These are phyloP conservation scores for Aphanomyces cochlioides DNA, from an alignment of 352 stramenopile species.

Conservation along the genomic window DNA sequence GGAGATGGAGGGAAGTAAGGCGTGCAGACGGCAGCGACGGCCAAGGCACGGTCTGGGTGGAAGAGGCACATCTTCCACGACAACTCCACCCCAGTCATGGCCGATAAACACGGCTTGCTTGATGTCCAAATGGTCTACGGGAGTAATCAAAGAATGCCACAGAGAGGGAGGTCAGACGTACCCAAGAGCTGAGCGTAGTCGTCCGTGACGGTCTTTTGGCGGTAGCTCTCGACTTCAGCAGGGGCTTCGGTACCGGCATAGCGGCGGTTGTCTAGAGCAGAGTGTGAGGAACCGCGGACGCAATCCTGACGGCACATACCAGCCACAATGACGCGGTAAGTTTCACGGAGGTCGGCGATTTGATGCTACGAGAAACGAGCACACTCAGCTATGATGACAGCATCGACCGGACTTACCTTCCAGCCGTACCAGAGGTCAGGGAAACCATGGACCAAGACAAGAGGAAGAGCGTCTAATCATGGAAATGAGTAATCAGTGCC, in stretches of 20 bases:
- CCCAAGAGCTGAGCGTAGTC: slow-evolving; percentile 17
- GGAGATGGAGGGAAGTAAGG: slow-evolving; percentile 51
- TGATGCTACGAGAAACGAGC: slow-evolving; percentile 40
- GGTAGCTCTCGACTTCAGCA: slow-evolving; percentile 31
- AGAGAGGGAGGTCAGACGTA: background rate
- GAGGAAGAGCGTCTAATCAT: slow-evolving; percentile 36
- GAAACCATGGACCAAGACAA: slow-evolving; percentile 65
- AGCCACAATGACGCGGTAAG: slow-evolving; percentile 53
- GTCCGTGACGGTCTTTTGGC: slow-evolving; percentile 13
- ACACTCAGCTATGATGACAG: background rate
- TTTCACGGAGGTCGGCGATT: slow-evolving; percentile 44
- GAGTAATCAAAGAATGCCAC: background rate
- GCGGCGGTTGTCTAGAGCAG: slow-evolving; percentile 41
- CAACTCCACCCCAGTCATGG: slow-evolving; percentile 65
- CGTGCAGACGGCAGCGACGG: slow-evolving; percentile 59
- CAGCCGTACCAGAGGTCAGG: slow-evolving; percentile 61
- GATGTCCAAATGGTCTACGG: slow-evolving; percentile 56
- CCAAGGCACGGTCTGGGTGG: slow-evolving; percentile 54
- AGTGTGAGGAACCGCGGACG: too few relatives aligned
- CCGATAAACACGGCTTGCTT: slow-evolving; percentile 63
- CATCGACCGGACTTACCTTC: slow-evolving; percentile 36
- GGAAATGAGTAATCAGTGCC: background rate
- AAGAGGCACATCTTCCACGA: slow-evolving; percentile 69
- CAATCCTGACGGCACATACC: slow-evolving; percentile 21
- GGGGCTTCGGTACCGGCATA: slow-evolving; percentile 40